Percentiles rank a stretch among this genome's conserved stretches.
Conservation (phyloP, 306 rosid genomes). For the Cucurbita pepo region DNA sequence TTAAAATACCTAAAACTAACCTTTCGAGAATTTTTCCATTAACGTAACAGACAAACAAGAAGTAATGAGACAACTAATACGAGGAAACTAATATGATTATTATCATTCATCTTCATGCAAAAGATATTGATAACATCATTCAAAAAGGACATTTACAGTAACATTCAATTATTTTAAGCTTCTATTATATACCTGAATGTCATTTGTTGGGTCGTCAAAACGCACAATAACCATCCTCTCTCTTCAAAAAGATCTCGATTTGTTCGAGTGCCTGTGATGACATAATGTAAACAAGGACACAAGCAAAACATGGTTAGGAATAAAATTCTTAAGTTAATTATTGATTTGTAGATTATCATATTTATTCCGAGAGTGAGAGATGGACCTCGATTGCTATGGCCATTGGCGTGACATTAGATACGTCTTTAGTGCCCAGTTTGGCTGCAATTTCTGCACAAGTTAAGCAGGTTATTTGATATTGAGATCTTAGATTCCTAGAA, state of each 20-base stretch:
- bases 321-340: constrained; percentile 1
- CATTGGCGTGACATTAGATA: constrained; percentile 52
- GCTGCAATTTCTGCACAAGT: constrained; percentile 59
- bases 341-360: not conserved
- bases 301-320: not conserved
- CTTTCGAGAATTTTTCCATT: no score
- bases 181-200: not conserved
- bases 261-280: constrained; percentile 64
- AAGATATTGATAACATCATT: no score
- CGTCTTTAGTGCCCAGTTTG: constrained; percentile 48
- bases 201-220: not conserved
- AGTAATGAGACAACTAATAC: no score
- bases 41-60: no score
- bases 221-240: constrained; percentile 22
- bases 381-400: constrained; percentile 80
- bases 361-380: constrained; percentile 7
- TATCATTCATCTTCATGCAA: no score
- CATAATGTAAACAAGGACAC: not conserved
- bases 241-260: constrained; percentile 41
- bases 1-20: no score
- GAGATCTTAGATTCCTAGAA: not conserved
- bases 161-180: not conserved
- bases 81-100: no score
- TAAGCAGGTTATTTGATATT: not conserved
- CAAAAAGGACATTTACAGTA: no score